Base-by-base conservation (phyloP, 179 eudicot species). In the Gypsophila paniculata region DNA sequence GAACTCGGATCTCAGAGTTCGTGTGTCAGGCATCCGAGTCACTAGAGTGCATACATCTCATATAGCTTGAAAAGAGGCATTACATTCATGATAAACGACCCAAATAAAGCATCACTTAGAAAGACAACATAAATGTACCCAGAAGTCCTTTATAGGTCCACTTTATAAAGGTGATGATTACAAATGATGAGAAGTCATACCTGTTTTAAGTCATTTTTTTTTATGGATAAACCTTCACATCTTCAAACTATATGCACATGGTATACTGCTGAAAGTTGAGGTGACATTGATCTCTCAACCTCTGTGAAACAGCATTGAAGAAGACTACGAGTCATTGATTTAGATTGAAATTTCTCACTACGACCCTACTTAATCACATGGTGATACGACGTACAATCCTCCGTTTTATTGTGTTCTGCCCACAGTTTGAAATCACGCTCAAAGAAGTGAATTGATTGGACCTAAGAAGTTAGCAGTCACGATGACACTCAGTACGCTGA, bases 161-260 rank as follows among this genome's bases (percentile, higher is more conserved):
- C 62, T 34, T 48, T 32, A 22, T 14, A 49, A 54, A 65, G 48
- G 54, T 23, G 36, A 55, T 70, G 51, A 70, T 48, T 36, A 26
- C 38, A 58, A 69, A 78, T 17, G 74, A 64, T 63, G 44, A 62
- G 38, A 62, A n/a, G 2, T 62, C 34, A 25, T 75, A 71, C 78
- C 82, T 75, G 78, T 71, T 65, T 1, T 34, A 64, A 51, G 82
- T 75, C 76, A 58, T 60, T 61, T 75, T 69, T 29, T 42, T 42
- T 46, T 58, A 36, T 68, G 70, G 54, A 49, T 36, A 65, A 42
- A 7, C 58, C 54, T 57, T 59, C 63, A 51, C 80, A 73, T 42
- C 46, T 42, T 42, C 46, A 6, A 6, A 9, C 8, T 42, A 42
- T 42, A 42, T 2, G 75, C 78, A 78, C 80, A 77, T 72, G 76